Base-by-base conservation (phyloP, 2,329 filamentous ascomycete species). In the Neodidymelliopsis sp. region DNA sequence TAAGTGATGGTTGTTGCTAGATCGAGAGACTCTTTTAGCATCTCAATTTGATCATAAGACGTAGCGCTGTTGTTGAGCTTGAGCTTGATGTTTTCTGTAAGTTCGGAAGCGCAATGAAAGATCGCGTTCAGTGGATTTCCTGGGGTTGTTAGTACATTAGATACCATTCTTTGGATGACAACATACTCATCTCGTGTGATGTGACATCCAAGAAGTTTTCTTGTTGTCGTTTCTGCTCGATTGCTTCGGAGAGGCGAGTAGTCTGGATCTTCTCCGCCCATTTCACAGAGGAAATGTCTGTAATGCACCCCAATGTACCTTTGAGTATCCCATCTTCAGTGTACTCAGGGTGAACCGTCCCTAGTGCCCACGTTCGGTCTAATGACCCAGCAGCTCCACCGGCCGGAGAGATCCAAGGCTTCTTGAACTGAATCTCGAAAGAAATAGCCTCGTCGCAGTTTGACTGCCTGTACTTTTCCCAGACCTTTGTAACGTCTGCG, bases 221-320 rank as follows among this genome's bases (percentile, higher is more conserved):
- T 65, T 92, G 89, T 63, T 89, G 86, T 4, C 85, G 79, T 70
- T 92, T 93, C 53, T 90, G 79, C 67, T 92, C 87, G 2, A 91
- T 82, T 0, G 89, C 90, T 66, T 93, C 89, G 61, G 91, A 83
- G 59, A 89, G 86, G 47, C 88, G 84, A 31, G 85, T 81, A 60
- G 82, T 89, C 70, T 94, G 89, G 22, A 90, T 84, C 44, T 86
- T 84, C 70, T 94, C 90, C 1, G 90, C 89, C 78, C 86, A 86
- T 70, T 94, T 95, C 66, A 93, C 88, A 46, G 88, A 83, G n/a
- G 87, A 90, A 57, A 95, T 95, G 65, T 95, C 89, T 0, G 89
- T 92, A 36, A 94, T 86, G 62, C 85, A 88, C 36, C 88, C 88
- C 59, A 91, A 90, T 3, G 90, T 86, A 49, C 85, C 84, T 72